Evolutionary conservation across 352 stramenopile species (phyloP).

Genomic region (Pythium inflatum): DNA sequence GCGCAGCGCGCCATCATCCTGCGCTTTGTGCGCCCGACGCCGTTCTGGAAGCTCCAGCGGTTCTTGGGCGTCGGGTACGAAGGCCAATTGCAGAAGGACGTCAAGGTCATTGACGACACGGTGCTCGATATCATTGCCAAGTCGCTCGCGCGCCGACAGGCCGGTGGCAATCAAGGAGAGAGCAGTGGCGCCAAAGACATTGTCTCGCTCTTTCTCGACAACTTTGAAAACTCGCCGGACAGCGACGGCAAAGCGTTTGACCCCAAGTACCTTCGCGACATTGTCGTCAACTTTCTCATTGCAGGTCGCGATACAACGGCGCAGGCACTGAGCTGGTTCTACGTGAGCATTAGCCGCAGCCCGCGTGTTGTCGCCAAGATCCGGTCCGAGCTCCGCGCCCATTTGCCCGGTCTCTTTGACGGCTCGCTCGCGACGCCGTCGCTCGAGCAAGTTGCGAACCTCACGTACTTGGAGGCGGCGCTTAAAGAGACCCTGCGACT

Average conservation of each 20-base stretch:
- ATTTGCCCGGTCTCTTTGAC: slow-evolving; percentile 30
- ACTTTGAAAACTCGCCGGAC: slow-evolving; percentile 19
- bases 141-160: slow-evolving; percentile 35
- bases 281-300: slow-evolving; percentile 85
- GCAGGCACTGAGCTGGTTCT: slow-evolving; percentile 74
- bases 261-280: slow-evolving; percentile 60
- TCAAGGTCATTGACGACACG: slow-evolving; percentile 52
- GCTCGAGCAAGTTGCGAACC: slow-evolving; percentile 50
- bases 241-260: slow-evolving; percentile 37
- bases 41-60: slow-evolving; percentile 53
- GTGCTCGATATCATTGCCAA: slow-evolving; percentile 52
- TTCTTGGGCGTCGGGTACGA: slow-evolving; percentile 43
- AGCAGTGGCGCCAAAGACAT: slow-evolving; percentile 35
- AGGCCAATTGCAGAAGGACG: slow-evolving; percentile 38
- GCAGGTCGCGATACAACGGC: slow-evolving; percentile 79
- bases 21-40: slow-evolving; percentile 40
- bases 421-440: slow-evolving; percentile 24
- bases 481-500: slow-evolving; percentile 51
- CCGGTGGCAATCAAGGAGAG: background rate
- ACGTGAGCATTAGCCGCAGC: no score
- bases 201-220: slow-evolving; percentile 58
- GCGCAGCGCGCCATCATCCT: slow-evolving; percentile 34
- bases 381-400: slow-evolving; percentile 40
- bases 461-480: slow-evolving; percentile 52
- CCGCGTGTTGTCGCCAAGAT: no score